Evolutionary conservation across 345 rosid genomes (phyloP).

Genomic region (Salix purpurea): DNA sequence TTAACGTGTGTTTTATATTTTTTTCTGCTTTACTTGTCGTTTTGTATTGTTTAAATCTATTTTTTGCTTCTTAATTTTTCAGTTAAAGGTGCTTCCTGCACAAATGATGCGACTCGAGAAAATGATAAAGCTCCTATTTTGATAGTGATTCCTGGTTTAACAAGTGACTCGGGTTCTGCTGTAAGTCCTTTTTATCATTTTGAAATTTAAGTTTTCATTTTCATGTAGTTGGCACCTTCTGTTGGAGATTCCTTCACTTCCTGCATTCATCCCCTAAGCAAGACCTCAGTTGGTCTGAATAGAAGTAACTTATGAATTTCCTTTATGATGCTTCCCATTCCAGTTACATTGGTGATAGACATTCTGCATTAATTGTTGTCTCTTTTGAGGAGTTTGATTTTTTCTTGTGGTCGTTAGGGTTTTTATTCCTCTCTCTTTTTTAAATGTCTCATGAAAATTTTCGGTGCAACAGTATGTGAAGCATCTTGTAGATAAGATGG

Average conservation of each 20-base stretch:
- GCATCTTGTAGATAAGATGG: constrained; percentile 33
- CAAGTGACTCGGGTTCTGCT: constrained; percentile 47
- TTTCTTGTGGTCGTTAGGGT: background rate
- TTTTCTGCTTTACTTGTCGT: background rate
- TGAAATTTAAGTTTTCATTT: too few relatives aligned
- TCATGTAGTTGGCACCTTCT: background rate
- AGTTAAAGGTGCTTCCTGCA: constrained; percentile 22
- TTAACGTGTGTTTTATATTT: background rate
- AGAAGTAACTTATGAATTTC: too few relatives aligned
- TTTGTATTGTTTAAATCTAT: background rate
- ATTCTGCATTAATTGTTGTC: too few relatives aligned
- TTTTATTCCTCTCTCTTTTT: background rate
- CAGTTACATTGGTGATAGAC: too few relatives aligned
- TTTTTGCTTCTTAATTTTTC: constrained; percentile 8
- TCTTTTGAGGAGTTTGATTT: background rate
- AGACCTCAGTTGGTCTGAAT: too few relatives aligned
- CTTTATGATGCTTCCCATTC: too few relatives aligned
- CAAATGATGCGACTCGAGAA: constrained; percentile 13
- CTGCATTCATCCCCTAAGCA: too few relatives aligned
- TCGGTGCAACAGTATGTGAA: constrained; percentile 29
- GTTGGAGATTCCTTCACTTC: too few relatives aligned
- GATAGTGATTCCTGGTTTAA: constrained; percentile 50
- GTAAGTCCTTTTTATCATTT: constrained; percentile 21
- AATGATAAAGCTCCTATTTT: constrained; percentile 37
- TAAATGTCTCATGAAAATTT: background rate